Conservation (phyloP, 805 yeast genomes). For the Starmerella khaoyaiensis region DNA sequence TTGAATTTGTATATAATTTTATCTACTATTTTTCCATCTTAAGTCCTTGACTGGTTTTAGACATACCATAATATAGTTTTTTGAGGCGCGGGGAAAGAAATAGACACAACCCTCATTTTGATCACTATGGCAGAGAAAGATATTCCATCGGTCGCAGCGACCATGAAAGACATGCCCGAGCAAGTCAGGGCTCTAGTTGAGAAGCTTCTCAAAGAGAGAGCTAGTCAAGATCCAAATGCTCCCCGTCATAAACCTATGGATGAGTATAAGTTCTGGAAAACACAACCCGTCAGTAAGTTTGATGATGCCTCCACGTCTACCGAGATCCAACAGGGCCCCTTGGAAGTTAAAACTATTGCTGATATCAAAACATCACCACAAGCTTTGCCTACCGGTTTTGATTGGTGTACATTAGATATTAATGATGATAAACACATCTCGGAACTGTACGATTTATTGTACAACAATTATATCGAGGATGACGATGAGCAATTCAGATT, state of each 20-base stretch:
- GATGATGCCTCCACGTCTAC: conserved; percentile 37
- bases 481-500: conserved; percentile 84
- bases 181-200: too few relatives aligned
- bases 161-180: too few relatives aligned
- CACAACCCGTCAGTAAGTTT: conserved; percentile 83
- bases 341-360: conserved; percentile 42
- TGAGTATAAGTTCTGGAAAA: conserved; percentile 93
- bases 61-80: too few relatives aligned
- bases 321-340: conserved; percentile 35
- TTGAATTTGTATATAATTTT: too few relatives aligned
- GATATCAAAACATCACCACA: conserved; percentile 62
- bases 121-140: too few relatives aligned
- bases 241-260: conserved; percentile 41
- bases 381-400: conserved; percentile 64
- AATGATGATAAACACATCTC: conserved; percentile 42
- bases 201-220: too few relatives aligned
- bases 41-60: too few relatives aligned
- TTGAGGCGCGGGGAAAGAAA: too few relatives aligned
- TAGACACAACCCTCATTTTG: too few relatives aligned
- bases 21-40: too few relatives aligned
- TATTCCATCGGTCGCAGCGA: too few relatives aligned
- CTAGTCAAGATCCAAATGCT: not conserved
- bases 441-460: conserved; percentile 67
- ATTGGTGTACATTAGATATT: conserved; percentile 74
- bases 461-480: conserved; percentile 91